phyloP scores from a whole-genome alignment of 1,139 yeast genomes.

The Meyerozyma elateridarum region DNA sequence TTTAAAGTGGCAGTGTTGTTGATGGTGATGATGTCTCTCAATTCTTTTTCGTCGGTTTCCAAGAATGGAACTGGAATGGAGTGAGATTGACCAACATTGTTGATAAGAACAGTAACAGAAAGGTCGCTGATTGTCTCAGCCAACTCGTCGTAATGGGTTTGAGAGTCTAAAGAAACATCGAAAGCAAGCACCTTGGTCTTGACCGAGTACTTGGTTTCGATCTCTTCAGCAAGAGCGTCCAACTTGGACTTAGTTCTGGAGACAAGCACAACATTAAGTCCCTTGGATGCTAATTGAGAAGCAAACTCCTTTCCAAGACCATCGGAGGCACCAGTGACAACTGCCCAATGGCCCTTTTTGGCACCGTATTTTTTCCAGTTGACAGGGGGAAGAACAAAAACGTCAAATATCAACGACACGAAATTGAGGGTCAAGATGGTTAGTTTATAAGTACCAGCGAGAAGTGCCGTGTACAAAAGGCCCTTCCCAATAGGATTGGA shows the following conservation, averaged over 20 bases:
- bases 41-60: constrained; percentile 71
- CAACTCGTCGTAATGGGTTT: constrained; percentile 49
- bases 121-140: constrained; percentile 44
- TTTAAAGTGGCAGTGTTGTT: constrained; percentile 82
- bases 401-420: constrained; percentile 45
- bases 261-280: constrained; percentile 77
- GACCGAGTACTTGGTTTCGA: constrained; percentile 56
- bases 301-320: constrained; percentile 96
- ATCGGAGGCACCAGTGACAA: constrained; percentile 94
- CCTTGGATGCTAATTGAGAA: constrained; percentile 75
- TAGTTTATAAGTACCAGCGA: constrained; percentile 50
- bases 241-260: constrained; percentile 82
- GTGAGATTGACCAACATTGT: constrained; percentile 94
- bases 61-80: constrained; percentile 90
- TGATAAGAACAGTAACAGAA: constrained; percentile 70
- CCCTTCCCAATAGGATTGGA: constrained; percentile 19
- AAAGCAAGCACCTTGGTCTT: constrained; percentile 66
- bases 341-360: constrained; percentile 69
- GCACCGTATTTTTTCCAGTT: constrained; percentile 68
- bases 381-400: constrained; percentile 61
- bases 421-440: constrained; percentile 36
- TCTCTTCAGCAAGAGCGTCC: constrained; percentile 59
- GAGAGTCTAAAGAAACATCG: constrained; percentile 63
- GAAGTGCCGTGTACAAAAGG: constrained; percentile 30
- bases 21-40: constrained; percentile 74